A percentile compares a stretch with the other conserved stretches of the same genome.
Conservation (phyloP, 345 rosid species). For the Corymbia maculata region DNA sequence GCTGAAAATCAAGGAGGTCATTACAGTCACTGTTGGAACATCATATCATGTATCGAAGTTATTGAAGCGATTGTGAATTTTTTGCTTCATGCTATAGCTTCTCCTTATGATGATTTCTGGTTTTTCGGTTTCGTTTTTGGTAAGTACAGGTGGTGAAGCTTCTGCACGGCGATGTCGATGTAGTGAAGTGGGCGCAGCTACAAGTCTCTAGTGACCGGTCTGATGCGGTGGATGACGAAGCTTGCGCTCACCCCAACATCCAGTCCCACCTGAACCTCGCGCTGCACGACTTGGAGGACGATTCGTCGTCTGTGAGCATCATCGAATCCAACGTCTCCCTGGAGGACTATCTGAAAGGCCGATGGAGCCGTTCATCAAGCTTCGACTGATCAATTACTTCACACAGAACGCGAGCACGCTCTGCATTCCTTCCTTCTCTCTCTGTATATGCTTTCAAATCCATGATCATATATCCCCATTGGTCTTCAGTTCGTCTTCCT, state of each 20-base stretch:
- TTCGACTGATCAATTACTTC: conserved; percentile 38
- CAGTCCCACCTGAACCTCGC: conserved; percentile 85
- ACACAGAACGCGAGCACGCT: background rate
- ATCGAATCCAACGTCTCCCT: conserved; percentile 52
- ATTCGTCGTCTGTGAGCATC: conserved; percentile 63
- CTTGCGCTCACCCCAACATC: conserved; percentile 39
- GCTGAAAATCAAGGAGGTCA: background rate
- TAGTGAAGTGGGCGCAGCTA: conserved; percentile 44
- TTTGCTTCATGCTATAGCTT: background rate
- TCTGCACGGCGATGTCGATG: conserved; percentile 50
- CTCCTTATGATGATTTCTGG: background rate
- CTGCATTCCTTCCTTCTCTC: background rate
- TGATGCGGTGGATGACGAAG: conserved; percentile 41
- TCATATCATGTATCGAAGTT: background rate
- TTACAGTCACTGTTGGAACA: background rate
- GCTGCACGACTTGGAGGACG: conserved; percentile 63
- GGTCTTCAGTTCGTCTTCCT: background rate
- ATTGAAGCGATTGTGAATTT: background rate
- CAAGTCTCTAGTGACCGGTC: conserved; percentile 41
- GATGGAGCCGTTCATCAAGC: conserved; percentile 92
- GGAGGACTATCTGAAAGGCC: conserved; percentile 82
- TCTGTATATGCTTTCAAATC: background rate
- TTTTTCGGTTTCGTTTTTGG: background rate
- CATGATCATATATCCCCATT: background rate
- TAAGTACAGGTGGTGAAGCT: conserved; percentile 58